Conservation (phyloP, 2,329 filamentous ascomycete genomes). For the Metarhizium guizhouense region DNA sequence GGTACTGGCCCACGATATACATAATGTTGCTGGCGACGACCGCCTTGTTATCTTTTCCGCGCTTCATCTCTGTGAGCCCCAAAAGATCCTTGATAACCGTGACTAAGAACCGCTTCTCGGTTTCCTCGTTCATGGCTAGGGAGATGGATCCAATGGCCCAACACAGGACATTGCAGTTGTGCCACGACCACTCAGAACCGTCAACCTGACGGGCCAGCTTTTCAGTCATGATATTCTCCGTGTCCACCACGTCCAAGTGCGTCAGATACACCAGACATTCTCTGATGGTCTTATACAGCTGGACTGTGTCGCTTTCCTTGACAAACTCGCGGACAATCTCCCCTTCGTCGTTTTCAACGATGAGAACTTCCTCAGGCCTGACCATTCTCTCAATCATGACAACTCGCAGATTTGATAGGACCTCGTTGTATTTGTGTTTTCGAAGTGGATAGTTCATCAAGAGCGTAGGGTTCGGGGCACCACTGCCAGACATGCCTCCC, state of each 20-base stretch:
- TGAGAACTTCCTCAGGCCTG: constrained; percentile 89
- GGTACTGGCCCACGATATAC: constrained; percentile 99
- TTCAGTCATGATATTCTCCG: constrained; percentile 98
- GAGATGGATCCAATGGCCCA: constrained; percentile 99
- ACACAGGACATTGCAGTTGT: constrained; percentile 98
- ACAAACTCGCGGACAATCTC: constrained; percentile 99
- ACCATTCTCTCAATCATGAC: constrained; percentile 99
- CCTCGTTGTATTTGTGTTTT: constrained; percentile 96
- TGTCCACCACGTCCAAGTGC: constrained; percentile 93
- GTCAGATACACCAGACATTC: constrained; percentile 97
- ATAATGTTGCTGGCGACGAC: constrained; percentile 99
- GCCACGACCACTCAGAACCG: constrained; percentile 96
- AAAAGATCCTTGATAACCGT: constrained; percentile 98
- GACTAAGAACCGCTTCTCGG: constrained; percentile 94
- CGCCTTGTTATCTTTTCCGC: constrained; percentile 98
- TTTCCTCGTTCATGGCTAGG: constrained; percentile 98
- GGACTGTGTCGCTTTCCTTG: constrained; percentile 98
- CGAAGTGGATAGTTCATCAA: constrained; percentile 85
- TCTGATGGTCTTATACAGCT: constrained; percentile 97
- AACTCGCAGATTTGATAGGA: constrained; percentile 84
- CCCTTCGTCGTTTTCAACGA: constrained; percentile 99
- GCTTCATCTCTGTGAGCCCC: constrained; percentile 96
- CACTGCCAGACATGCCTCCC: constrained; percentile 64
- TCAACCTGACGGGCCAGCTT: constrained; percentile 95
- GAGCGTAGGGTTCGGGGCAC: constrained; percentile 76